These are phyloP conservation scores for Daldinia eschscholtzii DNA, from an alignment of 2,329 filamentous ascomycete species.

Conservation along the genomic window DNA sequence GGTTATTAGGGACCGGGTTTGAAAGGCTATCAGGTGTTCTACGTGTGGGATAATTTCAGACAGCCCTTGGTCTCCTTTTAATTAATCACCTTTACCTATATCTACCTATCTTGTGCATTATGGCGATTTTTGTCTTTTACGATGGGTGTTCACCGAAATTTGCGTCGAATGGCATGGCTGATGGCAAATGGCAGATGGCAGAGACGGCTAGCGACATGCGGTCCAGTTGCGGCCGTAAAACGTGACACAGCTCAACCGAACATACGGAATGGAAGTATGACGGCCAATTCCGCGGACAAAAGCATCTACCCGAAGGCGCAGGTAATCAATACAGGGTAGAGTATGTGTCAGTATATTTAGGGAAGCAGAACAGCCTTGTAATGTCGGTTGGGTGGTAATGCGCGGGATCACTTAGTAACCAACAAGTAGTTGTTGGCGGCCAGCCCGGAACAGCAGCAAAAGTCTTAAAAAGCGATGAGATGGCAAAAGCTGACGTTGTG, in stretches of 20 bases:
- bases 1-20: slow-evolving; percentile 20
- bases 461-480: not conserved
- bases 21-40: slow-evolving; percentile 20
- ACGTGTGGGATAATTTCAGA: slow-evolving; percentile 33
- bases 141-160: slow-evolving; percentile 37
- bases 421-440: slow-evolving; percentile 34
- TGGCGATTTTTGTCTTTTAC: not conserved
- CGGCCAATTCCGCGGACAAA: slow-evolving; percentile 47
- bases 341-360: slow-evolving; percentile 31
- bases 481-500: slow-evolving; percentile 36
- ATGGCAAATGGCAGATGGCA: slow-evolving; percentile 11
- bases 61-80: slow-evolving; percentile 36
- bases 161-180: slow-evolving; percentile 40
- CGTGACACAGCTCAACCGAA: slow-evolving; percentile 41
- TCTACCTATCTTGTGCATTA: slow-evolving; percentile 3
- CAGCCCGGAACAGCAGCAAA: slow-evolving; percentile 18
- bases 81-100: slow-evolving; percentile 33
- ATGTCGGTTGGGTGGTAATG: slow-evolving; percentile 37
- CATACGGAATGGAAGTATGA: slow-evolving; percentile 46
- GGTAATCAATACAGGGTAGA: slow-evolving; percentile 41
- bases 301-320: slow-evolving; percentile 45
- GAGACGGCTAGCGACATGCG: slow-evolving; percentile 45
- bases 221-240: slow-evolving; percentile 45
- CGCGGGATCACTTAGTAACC: slow-evolving; percentile 28
- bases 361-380: slow-evolving; percentile 29